Base-by-base conservation (phyloP, 176 grass and related monocot species). In the Thalia dealbata region DNA sequence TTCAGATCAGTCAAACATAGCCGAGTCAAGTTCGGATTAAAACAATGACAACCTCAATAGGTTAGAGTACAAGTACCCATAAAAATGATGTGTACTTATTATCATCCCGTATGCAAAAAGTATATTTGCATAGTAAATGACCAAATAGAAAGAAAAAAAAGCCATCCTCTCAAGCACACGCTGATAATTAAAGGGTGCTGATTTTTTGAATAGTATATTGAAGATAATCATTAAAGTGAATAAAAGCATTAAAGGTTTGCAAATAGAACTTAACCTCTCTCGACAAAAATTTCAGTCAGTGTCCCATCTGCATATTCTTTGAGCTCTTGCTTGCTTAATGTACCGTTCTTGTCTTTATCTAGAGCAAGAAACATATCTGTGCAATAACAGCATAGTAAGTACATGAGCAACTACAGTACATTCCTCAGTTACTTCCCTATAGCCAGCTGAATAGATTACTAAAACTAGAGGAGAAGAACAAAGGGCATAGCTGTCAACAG, bases 261-360 rank as follows among this genome's bases (percentile, higher is more conserved):
- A 27, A 14, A 67, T 14, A 73, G 38, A 74, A 43, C 67, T 72
- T 56, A 64, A 93, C 95, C 95, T 91, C 90, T 93, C 84, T 99
- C 95, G 7, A 99, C 85, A 77, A 99, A 99, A 50, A 99, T 99
- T 48, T 91, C 95, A 54, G 90, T 99, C 70, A 99, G 78, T 52
- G 95, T 99, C 43, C 95, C 95, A 81, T 99, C 95, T 73, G 95
- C 95, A 77, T 99, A 99, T 88, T 93, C 95, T 83, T 99, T 99
- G 72, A 99, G 90, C 72, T 99, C 95, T 58, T 91, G 95, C 83
- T 99, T 99, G 79, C 95, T 87, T 77, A 99, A 73, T 54, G 95
- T 91, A 14, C 95, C 95, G 64, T 93, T 99, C 43, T 83, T 88
- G 84, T 93, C 95, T 88, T 99, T 99, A 77, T 99, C 95, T 29